phyloP scores from a whole-genome alignment of 148 eudicot species.

The Camellia lanceoleosa region DNA sequence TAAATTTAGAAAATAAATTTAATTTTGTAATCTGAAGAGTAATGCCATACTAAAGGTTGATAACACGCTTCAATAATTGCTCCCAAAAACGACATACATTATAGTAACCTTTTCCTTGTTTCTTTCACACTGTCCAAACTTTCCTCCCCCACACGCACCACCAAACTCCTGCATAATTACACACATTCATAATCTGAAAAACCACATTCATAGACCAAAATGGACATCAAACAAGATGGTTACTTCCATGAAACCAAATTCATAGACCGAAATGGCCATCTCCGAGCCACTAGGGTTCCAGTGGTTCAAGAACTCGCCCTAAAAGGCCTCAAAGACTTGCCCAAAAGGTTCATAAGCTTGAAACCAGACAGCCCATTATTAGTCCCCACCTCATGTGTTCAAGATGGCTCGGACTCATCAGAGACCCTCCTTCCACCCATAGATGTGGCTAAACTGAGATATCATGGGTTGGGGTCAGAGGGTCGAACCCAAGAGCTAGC shows the following conservation, averaged over 20 bases:
- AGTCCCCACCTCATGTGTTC: background rate
- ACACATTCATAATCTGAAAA: too few relatives aligned
- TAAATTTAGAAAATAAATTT: too few relatives aligned
- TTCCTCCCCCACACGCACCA: too few relatives aligned
- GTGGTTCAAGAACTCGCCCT: constrained; percentile 30
- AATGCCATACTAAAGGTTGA: too few relatives aligned
- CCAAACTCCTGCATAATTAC: too few relatives aligned
- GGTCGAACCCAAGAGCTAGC: constrained; percentile 18
- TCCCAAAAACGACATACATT: too few relatives aligned
- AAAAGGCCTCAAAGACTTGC: constrained; percentile 9
- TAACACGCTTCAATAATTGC: too few relatives aligned
- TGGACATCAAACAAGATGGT: constrained; percentile 3
- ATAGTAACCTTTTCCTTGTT: too few relatives aligned
- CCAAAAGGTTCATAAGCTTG: constrained; percentile 8
- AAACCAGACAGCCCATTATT: background rate
- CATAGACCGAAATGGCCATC: constrained; percentile 19
- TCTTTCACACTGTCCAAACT: too few relatives aligned
- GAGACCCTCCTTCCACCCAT: constrained; percentile 15
- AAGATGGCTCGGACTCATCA: too few relatives aligned
- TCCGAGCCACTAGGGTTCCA: constrained; percentile 20
- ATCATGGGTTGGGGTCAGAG: background rate
- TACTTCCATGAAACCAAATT: constrained; percentile 23
- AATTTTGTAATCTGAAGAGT: too few relatives aligned
- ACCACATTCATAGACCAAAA: background rate
- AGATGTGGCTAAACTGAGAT: constrained; percentile 13